Conservation (phyloP, 176 grass and related monocot species). For the Ananas comosus region DNA sequence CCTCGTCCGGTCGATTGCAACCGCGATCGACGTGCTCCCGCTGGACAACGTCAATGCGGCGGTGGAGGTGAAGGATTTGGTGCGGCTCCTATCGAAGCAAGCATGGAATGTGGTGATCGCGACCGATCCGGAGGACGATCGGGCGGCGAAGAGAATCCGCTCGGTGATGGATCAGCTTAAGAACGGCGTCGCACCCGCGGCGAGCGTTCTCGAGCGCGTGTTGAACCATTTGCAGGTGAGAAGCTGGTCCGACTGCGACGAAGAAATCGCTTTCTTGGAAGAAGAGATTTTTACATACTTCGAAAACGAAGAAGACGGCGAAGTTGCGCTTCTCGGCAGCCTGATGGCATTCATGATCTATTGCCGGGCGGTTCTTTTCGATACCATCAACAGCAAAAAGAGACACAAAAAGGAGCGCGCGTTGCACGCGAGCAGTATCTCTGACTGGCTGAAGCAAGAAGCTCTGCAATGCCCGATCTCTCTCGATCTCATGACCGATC, state of each 20-base stretch:
- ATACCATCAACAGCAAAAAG: constrained; percentile 26
- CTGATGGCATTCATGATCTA: constrained; percentile 61
- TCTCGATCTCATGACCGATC: constrained; percentile 78
- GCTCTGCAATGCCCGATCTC: constrained; percentile 75
- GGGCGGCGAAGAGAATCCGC: constrained; percentile 31
- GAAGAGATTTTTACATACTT: constrained; percentile 20
- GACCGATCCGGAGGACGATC: constrained; percentile 29
- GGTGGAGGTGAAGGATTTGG: constrained; percentile 45
- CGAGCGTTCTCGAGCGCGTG: constrained; percentile 37
- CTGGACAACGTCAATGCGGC: constrained; percentile 4
- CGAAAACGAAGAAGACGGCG: constrained; percentile 21
- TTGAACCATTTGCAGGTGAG: constrained; percentile 39
- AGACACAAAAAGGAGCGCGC: neutral
- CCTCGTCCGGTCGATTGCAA: constrained; percentile 40
- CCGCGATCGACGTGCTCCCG: constrained; percentile 62
- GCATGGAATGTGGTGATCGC: constrained; percentile 34
- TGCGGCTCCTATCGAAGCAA: constrained; percentile 39
- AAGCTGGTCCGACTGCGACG: constrained; percentile 69
- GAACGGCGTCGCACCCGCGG: constrained; percentile 37
- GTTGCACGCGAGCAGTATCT: constrained; percentile 20
- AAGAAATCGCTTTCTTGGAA: constrained; percentile 53
- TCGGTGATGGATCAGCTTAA: constrained; percentile 61
- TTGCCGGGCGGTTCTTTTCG: constrained; percentile 69
- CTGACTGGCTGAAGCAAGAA: constrained; percentile 45
- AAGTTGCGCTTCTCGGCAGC: constrained; percentile 25